Evolutionary conservation across 2,329 filamentous ascomycete genomes (phyloP).

Genomic region (Aureobasidium pullulans): DNA sequence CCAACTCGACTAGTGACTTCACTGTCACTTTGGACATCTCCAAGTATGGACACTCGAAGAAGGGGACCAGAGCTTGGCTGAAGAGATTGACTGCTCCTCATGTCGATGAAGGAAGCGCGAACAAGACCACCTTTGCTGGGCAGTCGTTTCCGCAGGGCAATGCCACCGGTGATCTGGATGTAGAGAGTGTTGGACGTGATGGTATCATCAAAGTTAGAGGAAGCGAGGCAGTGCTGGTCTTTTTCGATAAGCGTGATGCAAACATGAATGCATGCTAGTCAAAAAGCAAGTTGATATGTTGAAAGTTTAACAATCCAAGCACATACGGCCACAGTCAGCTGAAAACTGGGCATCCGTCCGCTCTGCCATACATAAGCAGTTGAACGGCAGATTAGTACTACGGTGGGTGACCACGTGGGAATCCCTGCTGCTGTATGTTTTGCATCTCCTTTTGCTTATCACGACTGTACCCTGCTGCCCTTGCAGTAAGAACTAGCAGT

Average conservation of each 20-base stretch:
- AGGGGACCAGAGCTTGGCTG: conserved; percentile 12
- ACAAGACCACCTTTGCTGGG: conserved; percentile 23
- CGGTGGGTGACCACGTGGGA: too few species aligned
- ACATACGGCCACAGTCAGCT: too few species aligned
- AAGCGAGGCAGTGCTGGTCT: conserved; percentile 25
- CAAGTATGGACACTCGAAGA: background rate
- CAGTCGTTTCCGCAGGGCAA: conserved; percentile 23
- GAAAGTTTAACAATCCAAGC: too few species aligned
- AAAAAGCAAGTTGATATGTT: too few species aligned
- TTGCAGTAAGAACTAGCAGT: too few species aligned
- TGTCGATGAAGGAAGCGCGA: conserved; percentile 22
- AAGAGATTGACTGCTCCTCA: conserved; percentile 24
- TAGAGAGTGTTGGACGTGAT: conserved; percentile 19
- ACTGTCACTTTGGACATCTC: conserved; percentile 18
- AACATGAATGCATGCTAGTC: background rate
- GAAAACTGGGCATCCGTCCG: too few species aligned
- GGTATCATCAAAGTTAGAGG: conserved; percentile 21
- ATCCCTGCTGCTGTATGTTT: too few species aligned
- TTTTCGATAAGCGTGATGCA: conserved; percentile 17
- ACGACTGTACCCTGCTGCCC: too few species aligned
- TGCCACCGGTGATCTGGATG: conserved; percentile 15
- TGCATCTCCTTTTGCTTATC: too few species aligned
- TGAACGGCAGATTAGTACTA: too few species aligned
- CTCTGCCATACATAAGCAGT: too few species aligned
- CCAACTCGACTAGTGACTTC: conserved; percentile 23